phyloP scores from a whole-genome alignment of 23 red algal genomes.

The Cyanidiococcus yangmingshanensis region DNA sequence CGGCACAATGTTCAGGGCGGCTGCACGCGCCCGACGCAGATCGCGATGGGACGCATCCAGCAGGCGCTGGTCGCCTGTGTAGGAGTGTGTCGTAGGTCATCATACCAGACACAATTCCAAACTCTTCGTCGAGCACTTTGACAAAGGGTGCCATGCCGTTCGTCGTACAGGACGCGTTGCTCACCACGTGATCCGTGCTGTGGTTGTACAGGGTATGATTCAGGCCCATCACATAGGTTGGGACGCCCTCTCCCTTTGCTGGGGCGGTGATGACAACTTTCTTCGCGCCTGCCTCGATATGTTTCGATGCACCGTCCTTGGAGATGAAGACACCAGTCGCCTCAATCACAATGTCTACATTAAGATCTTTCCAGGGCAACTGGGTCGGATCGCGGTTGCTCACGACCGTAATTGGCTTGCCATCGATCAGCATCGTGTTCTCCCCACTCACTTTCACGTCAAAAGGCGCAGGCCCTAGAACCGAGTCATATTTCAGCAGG shows the following conservation, averaged over 20 bases:
- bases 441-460: constrained; percentile 55
- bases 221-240: constrained; percentile 79
- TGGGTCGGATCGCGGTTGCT: constrained; percentile 78
- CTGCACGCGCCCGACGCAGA: constrained; percentile 84
- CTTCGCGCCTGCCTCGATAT: constrained; percentile 85
- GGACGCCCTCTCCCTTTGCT: constrained; percentile 75
- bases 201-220: constrained; percentile 53
- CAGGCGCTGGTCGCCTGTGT: constrained; percentile 86
- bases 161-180: constrained; percentile 94
- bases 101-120: constrained; percentile 82
- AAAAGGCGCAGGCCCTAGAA: constrained; percentile 66
- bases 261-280: constrained; percentile 98
- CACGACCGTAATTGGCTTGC: constrained; percentile 69
- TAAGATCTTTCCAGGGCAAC: constrained; percentile 72
- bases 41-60: constrained; percentile 89
- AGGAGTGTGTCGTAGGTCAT: constrained; percentile 99
- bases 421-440: constrained; percentile 59
- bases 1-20: constrained; percentile 85
- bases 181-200: constrained; percentile 72
- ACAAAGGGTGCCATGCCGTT: constrained; percentile 98
- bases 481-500: constrained; percentile 96
- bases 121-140: constrained; percentile 81
- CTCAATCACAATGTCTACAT: constrained; percentile 90
- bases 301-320: constrained; percentile 64
- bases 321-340: constrained; percentile 90